Evolutionary conservation across 2,329 filamentous ascomycete genomes (phyloP).

Genomic region (Paradendryphiella salina): DNA sequence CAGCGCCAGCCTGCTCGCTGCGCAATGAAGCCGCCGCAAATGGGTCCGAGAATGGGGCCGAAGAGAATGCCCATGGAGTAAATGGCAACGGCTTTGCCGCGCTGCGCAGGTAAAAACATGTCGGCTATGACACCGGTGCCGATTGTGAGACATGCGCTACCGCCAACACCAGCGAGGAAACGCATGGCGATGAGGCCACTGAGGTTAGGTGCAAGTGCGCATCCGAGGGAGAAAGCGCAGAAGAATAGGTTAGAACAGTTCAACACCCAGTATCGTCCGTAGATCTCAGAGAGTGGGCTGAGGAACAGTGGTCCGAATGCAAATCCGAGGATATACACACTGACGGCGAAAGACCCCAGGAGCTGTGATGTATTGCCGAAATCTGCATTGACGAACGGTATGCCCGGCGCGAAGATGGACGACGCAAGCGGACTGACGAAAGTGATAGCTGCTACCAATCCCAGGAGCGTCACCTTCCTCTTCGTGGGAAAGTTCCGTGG

Average conservation of each 20-base stretch:
- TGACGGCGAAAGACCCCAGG: constrained; percentile 39
- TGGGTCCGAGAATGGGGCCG: constrained; percentile 40
- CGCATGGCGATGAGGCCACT: constrained; percentile 38
- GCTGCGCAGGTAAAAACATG: constrained; percentile 38
- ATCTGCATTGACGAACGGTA: constrained; percentile 35
- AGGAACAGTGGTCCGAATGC: constrained; percentile 40
- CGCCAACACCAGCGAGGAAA: constrained; percentile 27
- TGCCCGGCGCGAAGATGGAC: constrained; percentile 44
- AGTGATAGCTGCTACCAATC: constrained; percentile 37
- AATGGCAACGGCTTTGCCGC: constrained; percentile 39
- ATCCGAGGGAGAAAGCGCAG: constrained; percentile 55
- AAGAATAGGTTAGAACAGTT: constrained; percentile 54
- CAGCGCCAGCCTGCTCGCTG: constrained; percentile 38
- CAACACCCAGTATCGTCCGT: constrained; percentile 39
- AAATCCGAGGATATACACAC: constrained; percentile 45
- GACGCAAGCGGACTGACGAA: constrained; percentile 44
- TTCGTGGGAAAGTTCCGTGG: constrained; percentile 38
- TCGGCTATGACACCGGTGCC: constrained; percentile 44
- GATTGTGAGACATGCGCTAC: constrained; percentile 42
- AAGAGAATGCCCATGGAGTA: constrained; percentile 39
- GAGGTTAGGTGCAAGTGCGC: constrained; percentile 43
- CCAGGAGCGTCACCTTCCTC: constrained; percentile 36
- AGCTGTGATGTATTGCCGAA: constrained; percentile 41
- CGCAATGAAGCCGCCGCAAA: constrained; percentile 42
- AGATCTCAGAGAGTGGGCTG: constrained; percentile 43